Percentiles rank a stretch among this genome's conserved stretches.
Conservation (phyloP, 2,329 filamentous ascomycete species). For the Ascosphaera pollenicola region DNA sequence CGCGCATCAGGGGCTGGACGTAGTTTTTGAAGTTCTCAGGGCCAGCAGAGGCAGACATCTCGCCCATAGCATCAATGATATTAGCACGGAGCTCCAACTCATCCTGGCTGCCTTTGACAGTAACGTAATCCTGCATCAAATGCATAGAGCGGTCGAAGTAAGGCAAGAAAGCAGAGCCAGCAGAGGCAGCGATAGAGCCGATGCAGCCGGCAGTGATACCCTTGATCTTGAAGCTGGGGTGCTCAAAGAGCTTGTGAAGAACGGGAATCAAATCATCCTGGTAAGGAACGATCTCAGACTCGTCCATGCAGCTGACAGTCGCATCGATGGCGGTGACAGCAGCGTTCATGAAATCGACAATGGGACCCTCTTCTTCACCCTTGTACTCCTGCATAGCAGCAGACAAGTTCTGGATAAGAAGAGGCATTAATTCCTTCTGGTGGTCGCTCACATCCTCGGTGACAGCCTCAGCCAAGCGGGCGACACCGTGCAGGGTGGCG, state of each 20-base stretch:
- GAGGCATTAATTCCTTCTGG: constrained; percentile 64
- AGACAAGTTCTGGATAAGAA: constrained; percentile 74
- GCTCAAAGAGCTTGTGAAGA: constrained; percentile 61
- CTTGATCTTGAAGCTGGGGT: constrained; percentile 77
- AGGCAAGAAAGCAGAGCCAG: constrained; percentile 65
- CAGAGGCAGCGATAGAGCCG: constrained; percentile 70
- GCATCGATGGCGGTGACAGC: constrained; percentile 82
- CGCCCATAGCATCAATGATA: constrained; percentile 80
- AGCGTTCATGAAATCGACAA: constrained; percentile 66
- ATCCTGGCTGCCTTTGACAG: constrained; percentile 71
- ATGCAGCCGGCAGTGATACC: constrained; percentile 71
- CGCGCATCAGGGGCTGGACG: constrained; percentile 71
- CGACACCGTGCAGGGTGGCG: constrained; percentile 68
- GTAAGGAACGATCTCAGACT: constrained; percentile 60
- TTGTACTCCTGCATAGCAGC: constrained; percentile 49
- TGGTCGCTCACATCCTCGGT: constrained; percentile 72
- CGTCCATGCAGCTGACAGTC: constrained; percentile 64
- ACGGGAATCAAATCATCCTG: constrained; percentile 64
- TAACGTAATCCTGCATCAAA: constrained; percentile 62
- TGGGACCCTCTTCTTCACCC: constrained; percentile 45
- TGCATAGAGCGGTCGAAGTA: constrained; percentile 85
- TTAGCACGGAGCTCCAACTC: constrained; percentile 76
- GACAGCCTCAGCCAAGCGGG: constrained; percentile 79
- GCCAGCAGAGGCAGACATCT: constrained; percentile 77
- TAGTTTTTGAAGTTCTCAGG: constrained; percentile 73